Percentiles rank a stretch among this genome's conserved stretches.
Conservation (phyloP, 2,329 filamentous ascomycete species). For the Aspergillus fructus region DNA sequence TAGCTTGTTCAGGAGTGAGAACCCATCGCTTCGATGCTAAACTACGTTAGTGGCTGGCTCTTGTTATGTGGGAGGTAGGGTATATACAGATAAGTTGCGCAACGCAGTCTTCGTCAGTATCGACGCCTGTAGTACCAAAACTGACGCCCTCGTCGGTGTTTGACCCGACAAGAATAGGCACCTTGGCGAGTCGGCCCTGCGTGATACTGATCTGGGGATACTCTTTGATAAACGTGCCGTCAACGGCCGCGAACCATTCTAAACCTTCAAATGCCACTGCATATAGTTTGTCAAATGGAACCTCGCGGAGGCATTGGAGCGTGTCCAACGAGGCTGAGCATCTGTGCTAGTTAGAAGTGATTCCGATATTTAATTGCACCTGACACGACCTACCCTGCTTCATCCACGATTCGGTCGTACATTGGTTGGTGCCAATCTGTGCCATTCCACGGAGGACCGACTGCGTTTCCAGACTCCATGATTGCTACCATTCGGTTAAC, state of each 20-base stretch:
- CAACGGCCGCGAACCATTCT: conserved; percentile 47
- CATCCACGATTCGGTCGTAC: conserved; percentile 30
- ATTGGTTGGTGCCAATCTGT: conserved; percentile 35
- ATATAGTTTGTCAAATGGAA: conserved; percentile 27
- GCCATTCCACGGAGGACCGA: conserved; percentile 33
- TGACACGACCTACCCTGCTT: conserved; percentile 20
- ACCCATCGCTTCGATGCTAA: conserved; percentile 30
- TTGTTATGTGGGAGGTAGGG: neutral
- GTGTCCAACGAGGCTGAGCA: conserved; percentile 26
- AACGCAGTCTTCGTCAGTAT: conserved; percentile 45
- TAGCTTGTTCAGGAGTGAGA: conserved; percentile 25
- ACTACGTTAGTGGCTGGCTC: conserved; percentile 6
- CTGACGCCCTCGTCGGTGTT: conserved; percentile 45
- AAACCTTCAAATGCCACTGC: conserved; percentile 24
- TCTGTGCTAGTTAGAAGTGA: conserved; percentile 13
- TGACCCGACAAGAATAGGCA: conserved; percentile 66
- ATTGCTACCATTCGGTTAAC: conserved; percentile 21
- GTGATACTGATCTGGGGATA: conserved; percentile 56
- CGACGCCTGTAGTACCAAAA: neutral
- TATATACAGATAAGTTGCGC: conserved; percentile 28
- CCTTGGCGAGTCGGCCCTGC: conserved; percentile 59
- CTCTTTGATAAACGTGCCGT: conserved; percentile 57
- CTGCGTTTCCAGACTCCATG: conserved; percentile 33
- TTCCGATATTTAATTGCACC: neutral
- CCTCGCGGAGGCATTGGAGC: conserved; percentile 30